Conservation (phyloP, 257 asterid genomes). For the Salvia hispanica region DNA sequence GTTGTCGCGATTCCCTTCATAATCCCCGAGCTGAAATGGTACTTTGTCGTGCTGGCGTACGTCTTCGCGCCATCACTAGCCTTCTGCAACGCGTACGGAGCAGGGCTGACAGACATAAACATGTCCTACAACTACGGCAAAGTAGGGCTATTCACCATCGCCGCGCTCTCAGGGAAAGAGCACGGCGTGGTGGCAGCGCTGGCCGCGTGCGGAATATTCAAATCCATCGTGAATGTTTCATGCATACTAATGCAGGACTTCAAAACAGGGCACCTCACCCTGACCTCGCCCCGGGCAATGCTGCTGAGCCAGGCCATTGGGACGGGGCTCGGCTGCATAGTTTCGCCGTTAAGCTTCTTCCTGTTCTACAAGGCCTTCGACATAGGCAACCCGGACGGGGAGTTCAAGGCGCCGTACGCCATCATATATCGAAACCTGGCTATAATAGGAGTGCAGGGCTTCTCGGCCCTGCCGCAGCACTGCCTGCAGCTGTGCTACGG, state of each 20-base stretch:
- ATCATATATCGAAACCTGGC: conserved; percentile 76
- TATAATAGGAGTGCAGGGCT: conserved; percentile 76
- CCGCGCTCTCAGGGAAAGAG: conserved; percentile 72
- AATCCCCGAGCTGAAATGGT: conserved; percentile 80
- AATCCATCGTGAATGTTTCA: conserved; percentile 62
- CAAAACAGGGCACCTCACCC: conserved; percentile 76
- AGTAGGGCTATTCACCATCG: conserved; percentile 74
- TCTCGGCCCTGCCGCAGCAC: conserved; percentile 75
- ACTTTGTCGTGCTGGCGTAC: conserved; percentile 66
- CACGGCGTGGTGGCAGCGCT: conserved; percentile 83
- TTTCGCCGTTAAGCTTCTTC: conserved; percentile 69
- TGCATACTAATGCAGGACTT: conserved; percentile 77
- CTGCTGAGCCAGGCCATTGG: conserved; percentile 78
- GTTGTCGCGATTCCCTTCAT: conserved; percentile 60
- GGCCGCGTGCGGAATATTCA: conserved; percentile 78
- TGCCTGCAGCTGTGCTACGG: conserved; percentile 79
- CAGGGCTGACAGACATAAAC: conserved; percentile 83
- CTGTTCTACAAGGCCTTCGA: conserved; percentile 83
- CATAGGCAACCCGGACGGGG: conserved; percentile 80
- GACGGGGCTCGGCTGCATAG: conserved; percentile 68
- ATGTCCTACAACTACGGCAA: conserved; percentile 87
- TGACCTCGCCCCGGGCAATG: conserved; percentile 75
- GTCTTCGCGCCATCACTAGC: conserved; percentile 78
- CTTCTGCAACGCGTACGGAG: conserved; percentile 90
- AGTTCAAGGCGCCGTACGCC: conserved; percentile 84